phyloP scores from a whole-genome alignment of 306 rosid species.

The Cucurbita ficifolia region DNA sequence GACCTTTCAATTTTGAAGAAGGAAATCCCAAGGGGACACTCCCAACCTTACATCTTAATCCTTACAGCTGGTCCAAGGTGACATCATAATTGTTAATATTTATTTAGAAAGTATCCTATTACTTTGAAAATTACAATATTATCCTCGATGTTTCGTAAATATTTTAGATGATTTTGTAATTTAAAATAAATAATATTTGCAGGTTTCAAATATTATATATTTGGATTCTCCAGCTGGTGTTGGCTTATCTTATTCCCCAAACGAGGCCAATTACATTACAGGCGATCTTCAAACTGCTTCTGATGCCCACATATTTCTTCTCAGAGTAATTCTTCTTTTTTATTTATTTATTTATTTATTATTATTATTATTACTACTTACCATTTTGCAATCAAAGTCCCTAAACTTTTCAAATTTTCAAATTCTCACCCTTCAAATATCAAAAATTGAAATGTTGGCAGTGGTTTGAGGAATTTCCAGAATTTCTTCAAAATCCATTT shows the following conservation, averaged over 20 bases:
- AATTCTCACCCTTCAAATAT: too few species aligned
- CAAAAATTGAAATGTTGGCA: slow-evolving; percentile 3
- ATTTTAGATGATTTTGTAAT: too few species aligned
- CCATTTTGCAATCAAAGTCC: neutral
- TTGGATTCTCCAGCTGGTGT: slow-evolving; percentile 45
- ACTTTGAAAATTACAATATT: too few species aligned
- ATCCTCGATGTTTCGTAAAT: too few species aligned
- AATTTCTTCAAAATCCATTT: slow-evolving; percentile 53
- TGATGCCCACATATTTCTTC: slow-evolving; percentile 33
- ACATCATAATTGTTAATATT: neutral
- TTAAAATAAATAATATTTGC: neutral
- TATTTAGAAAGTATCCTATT: too few species aligned
- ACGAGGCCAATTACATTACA: slow-evolving; percentile 15
- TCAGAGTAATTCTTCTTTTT: slow-evolving; percentile 10
- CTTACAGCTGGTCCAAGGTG: slow-evolving; percentile 45
- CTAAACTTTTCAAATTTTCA: too few species aligned
- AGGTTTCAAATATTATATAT: slow-evolving; percentile 42
- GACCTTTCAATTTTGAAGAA: slow-evolving; percentile 37
- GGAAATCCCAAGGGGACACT: slow-evolving; percentile 24
- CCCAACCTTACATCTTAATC: slow-evolving; percentile 33
- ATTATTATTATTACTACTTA: too few species aligned
- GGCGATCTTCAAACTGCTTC: slow-evolving; percentile 35
- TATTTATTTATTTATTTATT: neutral
- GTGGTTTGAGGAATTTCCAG: slow-evolving; percentile 66
- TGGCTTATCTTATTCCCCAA: slow-evolving; percentile 31